Evolutionary conservation across 768 basidiomycete species (phyloP), one percentile per base, ranked within the genome.

Genomic region (Trametes cinnabarina): DNA sequence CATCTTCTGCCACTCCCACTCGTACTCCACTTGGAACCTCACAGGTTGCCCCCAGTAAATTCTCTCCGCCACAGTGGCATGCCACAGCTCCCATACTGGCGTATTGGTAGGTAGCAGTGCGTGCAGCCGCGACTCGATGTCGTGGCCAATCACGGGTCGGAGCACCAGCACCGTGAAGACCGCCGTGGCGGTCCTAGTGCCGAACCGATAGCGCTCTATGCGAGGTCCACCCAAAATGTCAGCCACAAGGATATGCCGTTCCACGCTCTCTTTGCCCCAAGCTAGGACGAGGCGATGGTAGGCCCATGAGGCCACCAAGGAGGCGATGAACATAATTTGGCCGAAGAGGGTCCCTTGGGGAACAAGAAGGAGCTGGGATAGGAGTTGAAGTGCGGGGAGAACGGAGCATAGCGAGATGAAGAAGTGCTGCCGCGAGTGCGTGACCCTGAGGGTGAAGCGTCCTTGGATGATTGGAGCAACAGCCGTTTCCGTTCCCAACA

Each of bases 331-430:
- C 60, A 61, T 56, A 28, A 42, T 32, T 35, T 61, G 60, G 5
- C 60, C 55, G 40, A 57, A 62, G 48, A 49, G 51, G 4, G 20
- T 20, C n/a, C 60, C 55, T 30, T 57, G 55, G 15, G 60, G 60
- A 17, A 62, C 55, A 20, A 50, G 34, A 23, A 61, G 49, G 43
- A 61, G 58, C 50, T 61, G 60, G 43, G 47, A 28, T 20, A 62
- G 55, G 51, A 54, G 58, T 42, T 58, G 61, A 7, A 51, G 8
- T 17, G 17, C 41, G 34, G 58, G 53, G 35, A 62, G 56, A 17
- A 61, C 14, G 11, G 60, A 46, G n/a, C 51, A 61, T 4, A 41
- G 20, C 4, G 47, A 43, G 55, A 55, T 20, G 19, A 10, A 26
- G 50, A 26, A 54, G 43, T 47, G 42, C 34, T 25, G 34, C 20